Base-by-base conservation (phyloP, 1,284 basidiomycete species). In the Puccinia hordei region DNA sequence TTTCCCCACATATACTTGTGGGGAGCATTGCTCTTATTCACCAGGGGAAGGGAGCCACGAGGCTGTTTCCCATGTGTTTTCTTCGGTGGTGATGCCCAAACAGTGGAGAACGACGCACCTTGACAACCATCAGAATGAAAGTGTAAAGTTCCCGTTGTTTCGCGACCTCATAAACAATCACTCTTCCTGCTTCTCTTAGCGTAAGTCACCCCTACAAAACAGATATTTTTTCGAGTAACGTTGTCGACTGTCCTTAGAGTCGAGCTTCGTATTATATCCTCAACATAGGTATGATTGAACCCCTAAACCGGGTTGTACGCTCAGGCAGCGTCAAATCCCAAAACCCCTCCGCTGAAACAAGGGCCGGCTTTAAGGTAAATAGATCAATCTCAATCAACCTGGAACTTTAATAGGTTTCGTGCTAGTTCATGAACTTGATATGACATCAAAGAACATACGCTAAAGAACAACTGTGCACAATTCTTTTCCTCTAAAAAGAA, bases 311-410 rank as follows among this genome's bases (percentile, higher is more conserved):
- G 19, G 57, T 59, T 59, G 35, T 41, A n/a, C 61, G 35, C 5
- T 63, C 35, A 22, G 61, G 61, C 30, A 63, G 61, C 61, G 61
- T 38, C 61, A 63, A 17, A 38, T 30, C 24, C 57, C 8, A 41
- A 2, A 63, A 63, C 35, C 61, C 61, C 61, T 22, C 13, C 61
- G 61, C 17, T 63, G 61, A 63, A 63, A 63, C 61, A 63, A 63
- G 35, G 35, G 2, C 61, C 30, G 61, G 61, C 8, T 38, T 33
- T 35, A 63, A 38, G 35, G 61, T 63, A 41, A 35, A 41, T 41
- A 10, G 5, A 63, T 2, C 15, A 24, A 27, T 27, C 9, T 27
- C 55, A 51, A 51, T 51, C 53, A 27, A 33, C 57, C 15, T 24
- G 9, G n/a, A 17, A 59, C 1, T 12, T 24, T 9, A 17, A 33